Conservation (phyloP, 2,329 filamentous ascomycete genomes). For the Ophiostoma ulmi region DNA sequence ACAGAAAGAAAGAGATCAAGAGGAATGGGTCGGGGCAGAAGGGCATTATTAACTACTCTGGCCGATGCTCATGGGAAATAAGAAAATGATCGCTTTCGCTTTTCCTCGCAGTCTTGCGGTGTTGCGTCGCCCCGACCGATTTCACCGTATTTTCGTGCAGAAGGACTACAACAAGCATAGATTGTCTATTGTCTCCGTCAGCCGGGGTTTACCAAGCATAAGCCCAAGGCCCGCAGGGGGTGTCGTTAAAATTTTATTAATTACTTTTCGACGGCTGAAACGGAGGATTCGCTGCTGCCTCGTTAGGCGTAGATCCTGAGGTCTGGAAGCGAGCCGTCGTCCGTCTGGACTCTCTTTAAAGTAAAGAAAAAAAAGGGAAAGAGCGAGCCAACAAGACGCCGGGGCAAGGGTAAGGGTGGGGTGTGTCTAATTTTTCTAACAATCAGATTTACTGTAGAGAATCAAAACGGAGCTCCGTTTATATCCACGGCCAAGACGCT, state of each 20-base stretch:
- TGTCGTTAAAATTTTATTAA: neutral
- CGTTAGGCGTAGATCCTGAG: constrained; percentile 10
- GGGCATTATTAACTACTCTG: constrained; percentile 15
- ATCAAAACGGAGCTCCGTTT: constrained; percentile 5
- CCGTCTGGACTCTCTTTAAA: neutral
- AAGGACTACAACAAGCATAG: constrained; percentile 8
- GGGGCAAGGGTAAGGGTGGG: neutral
- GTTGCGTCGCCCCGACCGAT: constrained; percentile 19
- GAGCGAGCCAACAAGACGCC: constrained; percentile 8
- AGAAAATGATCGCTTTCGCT: constrained; percentile 16
- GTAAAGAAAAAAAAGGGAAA: neutral
- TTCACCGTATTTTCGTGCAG: constrained; percentile 25
- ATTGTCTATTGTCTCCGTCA: constrained; percentile 20
- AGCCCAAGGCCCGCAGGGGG: constrained; percentile 20
- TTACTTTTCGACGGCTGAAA: constrained; percentile 7
- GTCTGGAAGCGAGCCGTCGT: neutral
- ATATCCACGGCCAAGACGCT: neutral
- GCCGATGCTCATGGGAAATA: neutral
- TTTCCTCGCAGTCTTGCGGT: constrained; percentile 18
- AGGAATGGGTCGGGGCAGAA: constrained; percentile 1
- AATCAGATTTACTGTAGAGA: too few relatives aligned
- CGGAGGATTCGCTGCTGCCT: constrained; percentile 16
- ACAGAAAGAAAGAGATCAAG: neutral
- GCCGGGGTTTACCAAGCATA: constrained; percentile 24
- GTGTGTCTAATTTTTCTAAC: neutral